Conservation (phyloP, 2,329 filamentous ascomycete genomes). For the Hymenoscyphus albidus region DNA sequence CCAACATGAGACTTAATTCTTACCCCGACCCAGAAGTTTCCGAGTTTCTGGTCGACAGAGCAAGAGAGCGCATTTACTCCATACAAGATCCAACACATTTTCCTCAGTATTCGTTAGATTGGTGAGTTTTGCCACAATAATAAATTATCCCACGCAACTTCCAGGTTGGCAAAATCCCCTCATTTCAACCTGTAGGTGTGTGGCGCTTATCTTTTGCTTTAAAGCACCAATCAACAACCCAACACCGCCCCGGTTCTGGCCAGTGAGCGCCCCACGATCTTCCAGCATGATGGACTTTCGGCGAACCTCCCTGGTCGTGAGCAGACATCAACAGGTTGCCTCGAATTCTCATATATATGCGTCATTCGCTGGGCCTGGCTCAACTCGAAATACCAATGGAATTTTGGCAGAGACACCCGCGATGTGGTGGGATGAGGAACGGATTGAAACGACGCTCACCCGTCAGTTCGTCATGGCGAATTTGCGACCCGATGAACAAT, state of each 20-base stretch:
- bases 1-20: neutral
- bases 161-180: conserved; percentile 8
- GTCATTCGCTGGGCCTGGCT: conserved; percentile 29
- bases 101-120: neutral
- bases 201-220: conserved; percentile 26
- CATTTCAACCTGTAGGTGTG: conserved; percentile 8
- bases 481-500: conserved; percentile 58
- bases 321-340: conserved; percentile 22
- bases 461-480: conserved; percentile 63
- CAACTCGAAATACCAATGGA: conserved; percentile 27
- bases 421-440: conserved; percentile 69
- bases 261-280: conserved; percentile 11
- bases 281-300: conserved; percentile 31
- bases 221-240: conserved; percentile 21
- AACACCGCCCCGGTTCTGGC: conserved; percentile 9
- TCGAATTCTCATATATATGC: conserved; percentile 32
- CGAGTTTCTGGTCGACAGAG: neutral
- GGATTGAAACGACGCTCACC: conserved; percentile 67
- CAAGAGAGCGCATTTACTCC: neutral
- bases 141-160: conserved; percentile 23
- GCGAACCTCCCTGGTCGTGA: conserved; percentile 27
- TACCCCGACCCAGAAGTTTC: neutral
- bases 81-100: neutral
- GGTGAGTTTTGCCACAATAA: conserved; percentile 9
- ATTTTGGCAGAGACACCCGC: conserved; percentile 26